Base-by-base conservation (phyloP, 2,329 filamentous ascomycete species). In the Camptophora hylomeconis region DNA sequence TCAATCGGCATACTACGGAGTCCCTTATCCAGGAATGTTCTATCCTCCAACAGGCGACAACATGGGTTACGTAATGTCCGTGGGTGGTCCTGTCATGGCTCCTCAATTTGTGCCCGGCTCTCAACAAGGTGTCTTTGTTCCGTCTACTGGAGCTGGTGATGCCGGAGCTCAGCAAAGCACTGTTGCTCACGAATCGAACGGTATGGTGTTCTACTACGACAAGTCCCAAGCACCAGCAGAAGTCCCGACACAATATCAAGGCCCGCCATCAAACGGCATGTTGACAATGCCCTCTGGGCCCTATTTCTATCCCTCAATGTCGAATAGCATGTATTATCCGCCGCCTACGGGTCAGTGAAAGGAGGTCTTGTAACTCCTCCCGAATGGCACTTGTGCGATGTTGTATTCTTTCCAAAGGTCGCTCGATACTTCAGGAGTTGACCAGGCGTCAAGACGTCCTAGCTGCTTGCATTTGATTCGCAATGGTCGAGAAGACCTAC, bases 121-220 rank as follows among this genome's bases (percentile, higher is more conserved):
- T 33, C 34, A 42, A 11, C 45, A 35, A 9, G 26, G 35, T 14
- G 44, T 34, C 37, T 38, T 30, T 27, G 30, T 37, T 24, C 45
- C 47, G 23, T 30, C 36, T 10, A 36, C 41, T 17, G 33, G 46
- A 13, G 41, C 53, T 31, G 42, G 44, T 24, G 58, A 61, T 24
- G 44, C 51, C 33, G 36, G 48, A 5, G 55, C 60, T 17, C 71
- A 69, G 40, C 54, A 59, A 3, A 64, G 63, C 11, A 69, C 70
- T 33, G 67, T 78, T 12, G 82, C 83, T 0, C 86, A 94, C 52
- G 87, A 95, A 58, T 75, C 77, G 39, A 92, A 93, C 44, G 89
- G 89, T 37, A 95, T 92, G 69, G 84, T 93, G 1, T 95, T 92
- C 54, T 98, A 93, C 51, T 86, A 84, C 46, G 80, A 92, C 48